A percentile compares a stretch with the other conserved stretches of the same genome.
phyloP scores from a whole-genome alignment of 805 yeast species.

The Grigorovia jiainica region DNA sequence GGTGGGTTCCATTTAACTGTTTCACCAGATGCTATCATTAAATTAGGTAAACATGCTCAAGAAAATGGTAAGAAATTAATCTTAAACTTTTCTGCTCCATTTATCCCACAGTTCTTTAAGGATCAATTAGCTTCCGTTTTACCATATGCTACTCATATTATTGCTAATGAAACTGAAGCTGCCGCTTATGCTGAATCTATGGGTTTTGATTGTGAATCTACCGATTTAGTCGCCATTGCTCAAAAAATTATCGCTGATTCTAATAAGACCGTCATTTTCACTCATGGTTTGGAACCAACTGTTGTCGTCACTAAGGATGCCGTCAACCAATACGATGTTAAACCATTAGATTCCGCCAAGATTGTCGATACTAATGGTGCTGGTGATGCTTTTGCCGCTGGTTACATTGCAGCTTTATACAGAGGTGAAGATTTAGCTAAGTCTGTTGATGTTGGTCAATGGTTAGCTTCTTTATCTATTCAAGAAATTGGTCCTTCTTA shows the following conservation, averaged over 20 bases:
- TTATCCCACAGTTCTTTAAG: constrained; percentile 92
- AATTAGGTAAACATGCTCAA: constrained; percentile 88
- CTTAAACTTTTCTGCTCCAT: constrained; percentile 92
- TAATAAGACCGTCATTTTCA: constrained; percentile 82
- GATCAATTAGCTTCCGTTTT: constrained; percentile 70
- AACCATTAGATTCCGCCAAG: constrained; percentile 53
- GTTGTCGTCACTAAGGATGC: constrained; percentile 52
- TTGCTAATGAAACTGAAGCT: constrained; percentile 97
- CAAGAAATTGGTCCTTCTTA: constrained; percentile 92
- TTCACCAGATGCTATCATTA: constrained; percentile 85
- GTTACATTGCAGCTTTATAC: constrained; percentile 84
- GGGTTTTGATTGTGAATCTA: constrained; percentile 37
- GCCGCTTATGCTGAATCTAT: constrained; percentile 87
- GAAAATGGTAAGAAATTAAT: constrained; percentile 66
- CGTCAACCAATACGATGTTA: constrained; percentile 54
- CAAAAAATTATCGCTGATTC: constrained; percentile 51
- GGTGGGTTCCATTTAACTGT: constrained; percentile 99
- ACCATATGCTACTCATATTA: constrained; percentile 82
- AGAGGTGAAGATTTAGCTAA: constrained; percentile 55
- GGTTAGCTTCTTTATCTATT: constrained; percentile 88
- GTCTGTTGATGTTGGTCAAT: constrained; percentile 77
- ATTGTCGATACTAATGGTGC: constrained; percentile 96
- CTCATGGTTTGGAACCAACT: constrained; percentile 93
- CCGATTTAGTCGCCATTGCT: constrained; percentile 71
- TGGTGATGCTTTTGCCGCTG: constrained; percentile 97